A percentile compares a stretch with the other conserved stretches of the same genome.
Evolutionary conservation across 441 rosid species (phyloP).

Genomic region (Melastoma candidum): DNA sequence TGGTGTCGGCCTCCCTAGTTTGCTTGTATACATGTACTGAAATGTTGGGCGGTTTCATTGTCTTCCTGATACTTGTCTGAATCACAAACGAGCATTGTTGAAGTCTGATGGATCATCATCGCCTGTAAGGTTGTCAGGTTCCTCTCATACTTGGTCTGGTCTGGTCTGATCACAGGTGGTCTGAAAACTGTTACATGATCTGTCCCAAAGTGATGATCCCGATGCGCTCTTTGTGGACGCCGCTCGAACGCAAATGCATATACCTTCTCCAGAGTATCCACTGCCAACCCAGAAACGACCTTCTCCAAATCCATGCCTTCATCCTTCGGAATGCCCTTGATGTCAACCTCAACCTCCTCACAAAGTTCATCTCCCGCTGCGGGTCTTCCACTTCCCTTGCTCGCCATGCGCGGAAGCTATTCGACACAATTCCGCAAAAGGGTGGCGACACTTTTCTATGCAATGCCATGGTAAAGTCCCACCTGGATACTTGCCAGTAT

Average conservation of each 20-base stretch:
- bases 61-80: too few species aligned
- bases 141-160: too few species aligned
- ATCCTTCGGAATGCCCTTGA: constrained; percentile 50
- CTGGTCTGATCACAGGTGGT: too few species aligned
- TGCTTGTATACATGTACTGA: too few species aligned
- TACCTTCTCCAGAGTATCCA: constrained; percentile 32
- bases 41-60: too few species aligned
- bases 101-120: too few species aligned
- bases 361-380: constrained; percentile 38
- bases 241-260: constrained; percentile 44
- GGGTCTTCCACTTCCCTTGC: constrained; percentile 15
- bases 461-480: constrained; percentile 59
- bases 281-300: constrained; percentile 19
- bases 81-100: too few species aligned
- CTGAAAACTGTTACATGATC: too few species aligned
- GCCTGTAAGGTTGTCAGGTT: too few species aligned
- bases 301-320: constrained; percentile 53
- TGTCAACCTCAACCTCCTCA: constrained; percentile 42
- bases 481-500: constrained; percentile 29
- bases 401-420: constrained; percentile 43
- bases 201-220: neutral
- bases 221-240: constrained; percentile 30
- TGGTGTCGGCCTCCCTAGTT: too few species aligned
- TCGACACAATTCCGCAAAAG: constrained; percentile 37
- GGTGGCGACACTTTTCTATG: constrained; percentile 45